These are phyloP conservation scores for Mortierella antarctica DNA, from an alignment of 192 early-diverging fungal genomes.

Conservation along the genomic window DNA sequence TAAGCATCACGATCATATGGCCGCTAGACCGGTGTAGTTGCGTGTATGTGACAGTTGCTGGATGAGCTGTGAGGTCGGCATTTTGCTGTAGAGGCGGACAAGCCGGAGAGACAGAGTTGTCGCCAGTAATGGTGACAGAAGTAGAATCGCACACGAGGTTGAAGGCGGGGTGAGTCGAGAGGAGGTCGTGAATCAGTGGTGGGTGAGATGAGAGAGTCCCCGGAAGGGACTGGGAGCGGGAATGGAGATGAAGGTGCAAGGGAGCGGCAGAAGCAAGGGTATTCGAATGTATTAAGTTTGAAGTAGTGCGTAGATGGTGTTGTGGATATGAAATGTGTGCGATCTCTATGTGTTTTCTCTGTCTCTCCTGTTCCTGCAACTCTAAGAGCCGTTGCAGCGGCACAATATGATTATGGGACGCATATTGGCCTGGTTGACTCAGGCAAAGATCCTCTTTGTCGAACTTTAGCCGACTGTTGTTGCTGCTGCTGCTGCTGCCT, in stretches of 20 bases:
- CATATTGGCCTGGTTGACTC: slow-evolving; percentile 39
- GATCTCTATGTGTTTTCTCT: not conserved
- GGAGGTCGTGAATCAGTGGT: too few species aligned
- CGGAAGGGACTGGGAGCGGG: too few species aligned
- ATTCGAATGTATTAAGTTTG: not conserved
- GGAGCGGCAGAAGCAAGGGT: too few species aligned
- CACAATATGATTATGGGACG: slow-evolving; percentile 48
- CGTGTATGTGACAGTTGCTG: not conserved
- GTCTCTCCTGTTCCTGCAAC: slow-evolving; percentile 25
- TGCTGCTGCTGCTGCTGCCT: not conserved
- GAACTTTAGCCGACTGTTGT: not conserved
- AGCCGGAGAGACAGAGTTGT: too few species aligned
- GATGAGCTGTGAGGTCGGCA: not conserved
- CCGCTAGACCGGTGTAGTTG: slow-evolving; percentile 3
- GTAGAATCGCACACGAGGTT: too few species aligned
- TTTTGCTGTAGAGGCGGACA: too few species aligned
- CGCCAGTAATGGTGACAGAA: too few species aligned
- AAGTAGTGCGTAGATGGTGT: not conserved
- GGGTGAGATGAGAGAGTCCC: too few species aligned
- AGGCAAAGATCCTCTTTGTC: slow-evolving; percentile 30
- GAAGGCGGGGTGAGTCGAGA: too few species aligned
- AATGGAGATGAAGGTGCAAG: too few species aligned
- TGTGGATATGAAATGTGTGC: too few species aligned
- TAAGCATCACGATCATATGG: slow-evolving; percentile 39
- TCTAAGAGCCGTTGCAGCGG: slow-evolving; percentile 29